Percentiles rank a stretch among this genome's conserved stretches.
phyloP scores from a whole-genome alignment of 2,329 filamentous ascomycete species.

The Fusarium nelsonii region DNA sequence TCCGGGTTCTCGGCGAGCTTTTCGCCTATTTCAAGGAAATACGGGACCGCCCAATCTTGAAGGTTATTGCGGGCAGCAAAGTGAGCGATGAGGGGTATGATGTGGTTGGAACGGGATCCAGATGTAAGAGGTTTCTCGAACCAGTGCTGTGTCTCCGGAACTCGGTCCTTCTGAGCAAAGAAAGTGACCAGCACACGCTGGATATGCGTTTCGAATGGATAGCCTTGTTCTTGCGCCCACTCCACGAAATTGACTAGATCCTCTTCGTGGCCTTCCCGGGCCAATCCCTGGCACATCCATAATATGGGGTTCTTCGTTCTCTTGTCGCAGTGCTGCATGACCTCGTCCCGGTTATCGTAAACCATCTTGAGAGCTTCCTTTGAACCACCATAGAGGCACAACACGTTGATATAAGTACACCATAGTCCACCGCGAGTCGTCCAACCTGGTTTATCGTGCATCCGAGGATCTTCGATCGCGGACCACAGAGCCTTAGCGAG shows the following conservation, averaged over 20 bases:
- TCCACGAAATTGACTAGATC: slow-evolving; percentile 69
- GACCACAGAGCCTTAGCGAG: slow-evolving; percentile 61
- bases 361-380: slow-evolving; percentile 64
- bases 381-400: slow-evolving; percentile 67
- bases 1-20: slow-evolving; percentile 57
- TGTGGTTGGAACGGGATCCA: slow-evolving; percentile 34
- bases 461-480: slow-evolving; percentile 38
- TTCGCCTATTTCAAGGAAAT: slow-evolving; percentile 67
- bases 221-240: slow-evolving; percentile 62
- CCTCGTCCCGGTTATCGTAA: slow-evolving; percentile 49
- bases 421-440: slow-evolving; percentile 45
- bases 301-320: slow-evolving; percentile 44
- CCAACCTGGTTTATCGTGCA: slow-evolving; percentile 31
- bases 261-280: slow-evolving; percentile 67
- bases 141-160: slow-evolving; percentile 75
- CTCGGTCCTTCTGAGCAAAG: slow-evolving; percentile 69
- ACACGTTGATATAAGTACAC: slow-evolving; percentile 53
- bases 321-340: slow-evolving; percentile 37
- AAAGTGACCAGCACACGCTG: slow-evolving; percentile 71
- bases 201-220: slow-evolving; percentile 60
- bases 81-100: slow-evolving; percentile 50
- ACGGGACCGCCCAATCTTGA: slow-evolving; percentile 70
- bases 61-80: slow-evolving; percentile 72
- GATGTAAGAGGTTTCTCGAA: slow-evolving; percentile 67
- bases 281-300: slow-evolving; percentile 67